Evolutionary conservation across 164 flowering plant genomes (phyloP), one percentile per base, ranked within the genome.

Genomic region (Chimonanthus salicifolius): DNA sequence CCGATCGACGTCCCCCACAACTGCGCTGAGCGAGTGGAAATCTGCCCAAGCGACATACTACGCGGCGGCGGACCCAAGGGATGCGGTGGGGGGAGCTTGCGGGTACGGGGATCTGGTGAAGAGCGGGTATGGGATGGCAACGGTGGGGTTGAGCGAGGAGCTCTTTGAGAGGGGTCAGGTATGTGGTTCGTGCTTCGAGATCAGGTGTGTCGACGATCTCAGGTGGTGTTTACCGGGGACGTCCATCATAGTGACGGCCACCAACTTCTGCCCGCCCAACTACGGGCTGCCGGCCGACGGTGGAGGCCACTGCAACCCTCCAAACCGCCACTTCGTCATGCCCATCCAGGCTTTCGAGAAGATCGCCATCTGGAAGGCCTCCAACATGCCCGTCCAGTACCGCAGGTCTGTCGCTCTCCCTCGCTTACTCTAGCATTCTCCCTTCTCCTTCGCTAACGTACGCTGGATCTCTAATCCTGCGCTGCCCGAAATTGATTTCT

Each of bases 361-460:
- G 84, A 92, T 95, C 75, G 99, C 97, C 2, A 78, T 90, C 62
- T 95, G 99, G 99, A 93, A 93, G 76, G 99, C 97, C 62, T 90
- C 89, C 4, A 92, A 91, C 75, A 90, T 95, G 97, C 94, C 97
- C 51, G 85, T 95, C 16, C 94, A 86, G 82, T 95, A 92, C 68
- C 86, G 98, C 49, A 89, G 98, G 96, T 90, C 51, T 60, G 18
- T 47, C 33, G 10, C 67, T 4, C 43, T 44, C 44, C 68, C 15
- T 20, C 13, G 15, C 68, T 13, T 4, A 20, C 43, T 62, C 49
- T 10, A 7, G 2, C 62, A 18, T 60, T 44, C 8, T 9, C 0
- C 8, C 49, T 60, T 5, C 15, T 47, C 13, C 18, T 8, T 1
- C 66, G 62, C 62, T 76, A 71, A 54, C 45, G 65, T 76, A 33